A percentile compares a stretch with the other conserved stretches of the same genome.
Evolutionary conservation across 768 basidiomycete genomes (phyloP).

Genomic region (Lactifluus piperatus): DNA sequence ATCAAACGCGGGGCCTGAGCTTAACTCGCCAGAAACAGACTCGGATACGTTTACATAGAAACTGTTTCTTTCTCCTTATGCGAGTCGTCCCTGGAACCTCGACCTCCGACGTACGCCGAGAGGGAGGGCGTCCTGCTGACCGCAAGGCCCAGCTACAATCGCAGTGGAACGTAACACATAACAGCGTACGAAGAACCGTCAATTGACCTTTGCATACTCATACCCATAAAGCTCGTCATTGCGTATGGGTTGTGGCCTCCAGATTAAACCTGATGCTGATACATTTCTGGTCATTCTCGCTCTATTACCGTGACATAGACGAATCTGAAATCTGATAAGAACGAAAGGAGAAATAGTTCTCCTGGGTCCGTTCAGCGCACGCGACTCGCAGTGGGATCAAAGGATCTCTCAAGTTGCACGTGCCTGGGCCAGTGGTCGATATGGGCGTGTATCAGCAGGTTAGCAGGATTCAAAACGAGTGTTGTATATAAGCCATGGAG

Average conservation of each 20-base stretch:
- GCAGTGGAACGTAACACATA: neutral
- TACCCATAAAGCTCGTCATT: neutral
- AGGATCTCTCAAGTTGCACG: no score
- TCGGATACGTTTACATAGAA: neutral
- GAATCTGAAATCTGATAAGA: neutral
- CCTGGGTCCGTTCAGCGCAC: no score
- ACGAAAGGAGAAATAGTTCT: neutral
- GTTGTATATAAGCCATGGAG: neutral
- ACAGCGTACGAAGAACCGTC: neutral
- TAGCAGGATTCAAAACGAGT: neutral
- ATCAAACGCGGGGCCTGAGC: slow-evolving; percentile 2
- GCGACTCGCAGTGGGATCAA: no score
- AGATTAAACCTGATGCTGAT: neutral
- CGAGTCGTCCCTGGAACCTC: neutral
- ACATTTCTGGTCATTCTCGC: neutral
- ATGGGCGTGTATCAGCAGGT: neutral
- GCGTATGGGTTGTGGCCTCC: neutral
- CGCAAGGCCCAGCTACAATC: neutral
- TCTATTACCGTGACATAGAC: neutral
- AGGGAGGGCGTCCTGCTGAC: neutral
- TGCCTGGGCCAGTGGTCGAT: no score
- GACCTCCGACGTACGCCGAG: neutral
- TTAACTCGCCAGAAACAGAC: neutral
- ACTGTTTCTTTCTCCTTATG: neutral
- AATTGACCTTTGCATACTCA: neutral